Evolutionary conservation across 805 yeast species (phyloP).

Genomic region (Candida methanosorbosa): DNA sequence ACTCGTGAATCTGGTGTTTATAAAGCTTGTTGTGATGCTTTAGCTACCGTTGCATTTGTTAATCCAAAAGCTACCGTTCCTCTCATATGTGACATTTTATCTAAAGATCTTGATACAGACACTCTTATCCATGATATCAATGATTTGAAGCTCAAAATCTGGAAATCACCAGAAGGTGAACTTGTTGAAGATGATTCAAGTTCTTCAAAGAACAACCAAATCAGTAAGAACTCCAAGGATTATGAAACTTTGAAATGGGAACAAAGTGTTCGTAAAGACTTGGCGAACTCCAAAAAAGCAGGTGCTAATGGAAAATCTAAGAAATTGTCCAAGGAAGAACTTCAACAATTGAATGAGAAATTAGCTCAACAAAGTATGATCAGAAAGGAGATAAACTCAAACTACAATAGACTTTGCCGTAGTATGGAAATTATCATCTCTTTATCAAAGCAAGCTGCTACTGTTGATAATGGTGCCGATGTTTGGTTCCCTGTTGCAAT

Average conservation of each 20-base stretch:
- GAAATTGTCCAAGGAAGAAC: slow-evolving; percentile 77
- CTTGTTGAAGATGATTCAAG: slow-evolving; percentile 41
- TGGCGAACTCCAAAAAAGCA: slow-evolving; percentile 42
- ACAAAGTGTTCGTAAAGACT: slow-evolving; percentile 66
- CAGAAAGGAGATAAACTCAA: slow-evolving; percentile 35
- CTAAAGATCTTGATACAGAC: slow-evolving; percentile 29
- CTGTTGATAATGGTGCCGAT: slow-evolving; percentile 55
- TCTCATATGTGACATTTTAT: slow-evolving; percentile 33
- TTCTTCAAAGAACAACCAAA: slow-evolving; percentile 31
- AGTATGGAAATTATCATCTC: slow-evolving; percentile 45
- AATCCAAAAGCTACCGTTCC: slow-evolving; percentile 52
- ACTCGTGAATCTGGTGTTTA: slow-evolving; percentile 36
- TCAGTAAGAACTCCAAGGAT: slow-evolving; percentile 71
- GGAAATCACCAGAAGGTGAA: slow-evolving; percentile 62
- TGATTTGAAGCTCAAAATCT: slow-evolving; percentile 47
- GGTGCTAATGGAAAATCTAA: slow-evolving; percentile 4
- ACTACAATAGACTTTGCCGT: slow-evolving; percentile 32
- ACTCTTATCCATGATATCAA: slow-evolving; percentile 31
- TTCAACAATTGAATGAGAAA: slow-evolving; percentile 50
- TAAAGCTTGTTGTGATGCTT: slow-evolving; percentile 40
- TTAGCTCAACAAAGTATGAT: slow-evolving; percentile 50
- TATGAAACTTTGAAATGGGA: slow-evolving; percentile 90
- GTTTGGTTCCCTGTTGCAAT: slow-evolving; percentile 71
- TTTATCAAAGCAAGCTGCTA: slow-evolving; percentile 39
- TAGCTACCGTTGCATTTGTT: slow-evolving; percentile 47